Evolutionary conservation across 805 yeast genomes (phyloP).

Genomic region (Starmerella cellae): DNA sequence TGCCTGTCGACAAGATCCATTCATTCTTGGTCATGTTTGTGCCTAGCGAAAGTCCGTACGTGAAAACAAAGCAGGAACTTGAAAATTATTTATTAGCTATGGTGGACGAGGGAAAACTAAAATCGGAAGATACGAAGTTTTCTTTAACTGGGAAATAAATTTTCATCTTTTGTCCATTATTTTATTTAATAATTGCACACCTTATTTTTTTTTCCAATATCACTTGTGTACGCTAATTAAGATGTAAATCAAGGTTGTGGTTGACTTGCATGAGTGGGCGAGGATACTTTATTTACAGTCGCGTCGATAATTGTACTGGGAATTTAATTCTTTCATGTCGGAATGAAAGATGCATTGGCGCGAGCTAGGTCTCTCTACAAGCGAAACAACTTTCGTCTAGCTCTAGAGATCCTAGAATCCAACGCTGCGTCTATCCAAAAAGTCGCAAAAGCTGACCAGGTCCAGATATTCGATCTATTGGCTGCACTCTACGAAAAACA

Average conservation of each 20-base stretch:
- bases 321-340: too few species aligned
- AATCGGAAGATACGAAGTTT: constrained; percentile 28
- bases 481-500: constrained; percentile 17
- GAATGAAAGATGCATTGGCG: constrained; percentile 14
- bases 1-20: constrained; percentile 39
- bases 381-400: constrained; percentile 10
- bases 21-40: constrained; percentile 42
- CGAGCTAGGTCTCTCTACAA: constrained; percentile 17
- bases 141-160: constrained; percentile 21
- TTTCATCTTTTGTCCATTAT: too few species aligned
- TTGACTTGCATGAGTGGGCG: too few species aligned
- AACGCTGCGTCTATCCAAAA: constrained; percentile 1
- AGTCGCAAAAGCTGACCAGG: constrained; percentile 3
- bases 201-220: too few species aligned
- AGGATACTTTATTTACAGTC: too few species aligned
- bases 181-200: too few species aligned
- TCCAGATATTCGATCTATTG: constrained; percentile 13
- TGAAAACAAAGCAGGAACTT: constrained; percentile 32
- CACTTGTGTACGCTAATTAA: too few species aligned
- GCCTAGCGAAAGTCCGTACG: constrained; percentile 37
- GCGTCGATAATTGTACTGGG: too few species aligned
- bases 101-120: constrained; percentile 35
- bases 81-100: constrained; percentile 32
- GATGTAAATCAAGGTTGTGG: too few species aligned
- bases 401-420: constrained; percentile 17